phyloP scores from a whole-genome alignment of 352 stramenopile genomes.

The Phytophthora nicotianae region DNA sequence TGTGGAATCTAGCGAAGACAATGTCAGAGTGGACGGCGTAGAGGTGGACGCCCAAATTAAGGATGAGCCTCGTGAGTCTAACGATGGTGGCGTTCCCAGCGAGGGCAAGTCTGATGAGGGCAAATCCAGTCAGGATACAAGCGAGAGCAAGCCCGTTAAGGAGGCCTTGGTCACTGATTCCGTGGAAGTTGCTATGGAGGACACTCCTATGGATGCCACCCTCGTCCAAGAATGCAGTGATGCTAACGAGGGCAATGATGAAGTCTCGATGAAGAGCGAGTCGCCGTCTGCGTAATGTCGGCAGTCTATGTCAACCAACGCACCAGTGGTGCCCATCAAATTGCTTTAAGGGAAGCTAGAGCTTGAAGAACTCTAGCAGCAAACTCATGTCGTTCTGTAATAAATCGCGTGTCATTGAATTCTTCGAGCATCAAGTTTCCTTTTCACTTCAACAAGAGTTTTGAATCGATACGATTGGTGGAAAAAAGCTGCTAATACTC shows the following conservation, averaged over 20 bases:
- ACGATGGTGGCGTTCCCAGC: not conserved
- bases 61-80: not conserved
- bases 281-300: constrained; percentile 9
- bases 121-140: constrained; percentile 9
- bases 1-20: not conserved
- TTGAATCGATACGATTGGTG: too few species aligned
- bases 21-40: not conserved
- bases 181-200: not conserved
- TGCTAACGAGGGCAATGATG: constrained; percentile 1
- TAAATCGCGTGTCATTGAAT: constrained; percentile 10
- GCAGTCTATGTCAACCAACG: not conserved
- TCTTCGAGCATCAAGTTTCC: too few species aligned
- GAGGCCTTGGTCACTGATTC: too few species aligned
- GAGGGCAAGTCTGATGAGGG: constrained; percentile 1
- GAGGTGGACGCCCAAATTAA: constrained; percentile 4
- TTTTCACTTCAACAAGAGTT: too few species aligned
- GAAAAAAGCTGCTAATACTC: too few species aligned
- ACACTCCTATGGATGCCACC: not conserved
- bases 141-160: too few species aligned
- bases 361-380: not conserved
- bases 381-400: constrained; percentile 14
- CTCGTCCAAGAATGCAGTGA: not conserved
- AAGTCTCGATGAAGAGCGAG: constrained; percentile 11
- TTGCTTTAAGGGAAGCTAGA: constrained; percentile 9
- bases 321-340: not conserved